phyloP scores from a whole-genome alignment of 768 basidiomycete species.

The Trametopsis cervina region DNA sequence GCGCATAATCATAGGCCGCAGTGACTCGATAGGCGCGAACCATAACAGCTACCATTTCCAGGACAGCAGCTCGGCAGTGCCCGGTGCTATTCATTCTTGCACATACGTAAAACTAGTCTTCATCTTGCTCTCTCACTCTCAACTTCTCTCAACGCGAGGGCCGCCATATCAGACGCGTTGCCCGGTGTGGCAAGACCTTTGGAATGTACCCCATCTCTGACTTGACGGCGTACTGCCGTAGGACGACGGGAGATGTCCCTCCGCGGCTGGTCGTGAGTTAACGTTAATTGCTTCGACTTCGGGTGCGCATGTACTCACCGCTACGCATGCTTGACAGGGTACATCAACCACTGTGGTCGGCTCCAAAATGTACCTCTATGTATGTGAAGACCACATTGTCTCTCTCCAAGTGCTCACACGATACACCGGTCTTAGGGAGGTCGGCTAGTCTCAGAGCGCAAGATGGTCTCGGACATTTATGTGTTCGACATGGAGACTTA shows the following conservation, averaged over 20 bases:
- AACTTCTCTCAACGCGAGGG: no score
- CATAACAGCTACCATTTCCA: no score
- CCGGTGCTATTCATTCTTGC: no score
- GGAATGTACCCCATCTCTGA: slow-evolving; percentile 80
- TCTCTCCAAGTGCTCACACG: neutral
- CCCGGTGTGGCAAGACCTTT: neutral
- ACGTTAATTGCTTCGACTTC: neutral
- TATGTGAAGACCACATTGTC: slow-evolving; percentile 30
- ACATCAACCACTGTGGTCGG: slow-evolving; percentile 89
- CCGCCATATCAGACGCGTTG: no score
- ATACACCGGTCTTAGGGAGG: slow-evolving; percentile 55
- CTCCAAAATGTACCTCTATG: slow-evolving; percentile 86
- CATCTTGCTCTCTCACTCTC: no score
- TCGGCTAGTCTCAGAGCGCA: slow-evolving; percentile 75
- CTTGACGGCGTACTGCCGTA: slow-evolving; percentile 78
- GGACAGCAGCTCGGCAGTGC: no score
- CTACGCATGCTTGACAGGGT: slow-evolving; percentile 40
- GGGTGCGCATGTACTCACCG: slow-evolving; percentile 3
- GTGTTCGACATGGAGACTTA: slow-evolving; percentile 79
- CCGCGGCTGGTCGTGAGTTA: slow-evolving; percentile 76
- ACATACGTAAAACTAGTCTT: no score
- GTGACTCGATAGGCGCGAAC: no score
- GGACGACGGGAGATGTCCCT: slow-evolving; percentile 81
- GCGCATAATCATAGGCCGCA: no score
- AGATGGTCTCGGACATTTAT: slow-evolving; percentile 89